These are phyloP conservation scores for Dunaliella primolecta DNA, from an alignment of 139 green algal genomes.

Conservation along the genomic window DNA sequence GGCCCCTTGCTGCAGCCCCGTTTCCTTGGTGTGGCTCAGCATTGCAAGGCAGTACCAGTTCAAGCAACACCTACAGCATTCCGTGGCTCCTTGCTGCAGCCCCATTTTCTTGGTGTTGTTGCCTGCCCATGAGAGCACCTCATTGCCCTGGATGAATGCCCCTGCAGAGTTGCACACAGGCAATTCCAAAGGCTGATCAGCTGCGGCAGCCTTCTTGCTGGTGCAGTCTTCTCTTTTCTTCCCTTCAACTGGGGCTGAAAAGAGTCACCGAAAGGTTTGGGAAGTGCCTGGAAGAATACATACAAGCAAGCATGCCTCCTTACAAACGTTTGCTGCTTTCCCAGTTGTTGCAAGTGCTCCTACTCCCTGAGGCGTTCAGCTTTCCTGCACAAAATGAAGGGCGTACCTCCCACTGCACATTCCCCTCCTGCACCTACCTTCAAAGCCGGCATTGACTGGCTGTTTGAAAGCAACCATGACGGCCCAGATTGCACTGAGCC, in stretches of 20 bases:
- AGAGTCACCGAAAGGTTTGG: too few relatives aligned
- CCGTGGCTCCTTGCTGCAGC: slow-evolving; percentile 11
- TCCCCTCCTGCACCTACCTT: slow-evolving; percentile 47
- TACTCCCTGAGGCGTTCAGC: too few relatives aligned
- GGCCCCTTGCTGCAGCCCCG: slow-evolving; percentile 24
- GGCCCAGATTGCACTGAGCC: slow-evolving; percentile 65
- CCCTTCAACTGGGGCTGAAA: too few relatives aligned
- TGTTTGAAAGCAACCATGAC: slow-evolving; percentile 68
- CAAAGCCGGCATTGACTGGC: slow-evolving; percentile 36
- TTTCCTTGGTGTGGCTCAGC: slow-evolving; percentile 83
- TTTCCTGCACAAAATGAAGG: too few relatives aligned
- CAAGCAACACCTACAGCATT: slow-evolving; percentile 15
- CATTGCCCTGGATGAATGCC: slow-evolving; percentile 3
- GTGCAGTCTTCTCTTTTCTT: too few relatives aligned
- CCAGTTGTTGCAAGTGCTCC: too few relatives aligned
- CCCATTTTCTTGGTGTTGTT: slow-evolving; percentile 81
- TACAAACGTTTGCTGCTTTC: too few relatives aligned
- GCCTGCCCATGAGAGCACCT: slow-evolving; percentile 24
- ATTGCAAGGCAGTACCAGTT: too few relatives aligned
- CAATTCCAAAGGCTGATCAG: background rate
- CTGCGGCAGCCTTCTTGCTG: too few relatives aligned
- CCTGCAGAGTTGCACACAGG: background rate
- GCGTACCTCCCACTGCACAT: too few relatives aligned
- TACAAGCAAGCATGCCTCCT: too few relatives aligned
- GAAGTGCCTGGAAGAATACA: too few relatives aligned